A percentile compares a stretch with the other conserved stretches of the same genome.
phyloP scores from a whole-genome alignment of 176 grass and related monocot genomes.

The Thinopyrum elongatum region DNA sequence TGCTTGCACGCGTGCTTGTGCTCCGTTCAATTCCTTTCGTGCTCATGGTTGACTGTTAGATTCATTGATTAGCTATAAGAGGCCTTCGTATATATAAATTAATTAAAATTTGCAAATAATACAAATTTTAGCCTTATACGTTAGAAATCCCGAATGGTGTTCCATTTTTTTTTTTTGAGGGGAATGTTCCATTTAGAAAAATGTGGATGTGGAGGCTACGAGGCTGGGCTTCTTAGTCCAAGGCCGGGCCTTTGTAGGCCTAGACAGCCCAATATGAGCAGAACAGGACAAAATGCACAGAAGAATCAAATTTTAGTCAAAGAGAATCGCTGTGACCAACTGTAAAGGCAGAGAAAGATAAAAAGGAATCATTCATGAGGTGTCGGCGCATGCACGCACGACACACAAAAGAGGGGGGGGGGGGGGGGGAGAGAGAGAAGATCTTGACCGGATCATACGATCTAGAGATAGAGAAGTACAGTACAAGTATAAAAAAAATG shows the following conservation, averaged over 20 bases:
- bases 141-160: neutral
- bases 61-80: neutral
- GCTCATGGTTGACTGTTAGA: neutral
- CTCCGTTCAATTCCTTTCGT: neutral
- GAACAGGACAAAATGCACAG: neutral
- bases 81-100: no score
- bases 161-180: no score
- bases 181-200: no score
- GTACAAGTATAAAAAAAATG: neutral
- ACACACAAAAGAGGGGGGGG: no score
- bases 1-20: neutral
- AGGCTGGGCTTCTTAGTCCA: no score
- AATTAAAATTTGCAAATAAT: no score
- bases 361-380: neutral
- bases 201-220: no score
- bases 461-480: neutral
- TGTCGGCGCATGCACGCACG: neutral
- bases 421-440: neutral
- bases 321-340: neutral
- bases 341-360: neutral
- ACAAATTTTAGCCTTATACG: neutral
- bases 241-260: neutral
- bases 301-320: neutral
- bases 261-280: neutral
- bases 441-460: slow-evolving; percentile 11